A percentile compares a stretch with the other conserved stretches of the same genome.
These are phyloP conservation scores for Paxillus involutus DNA, from an alignment of 768 basidiomycete genomes.

Conservation along the genomic window DNA sequence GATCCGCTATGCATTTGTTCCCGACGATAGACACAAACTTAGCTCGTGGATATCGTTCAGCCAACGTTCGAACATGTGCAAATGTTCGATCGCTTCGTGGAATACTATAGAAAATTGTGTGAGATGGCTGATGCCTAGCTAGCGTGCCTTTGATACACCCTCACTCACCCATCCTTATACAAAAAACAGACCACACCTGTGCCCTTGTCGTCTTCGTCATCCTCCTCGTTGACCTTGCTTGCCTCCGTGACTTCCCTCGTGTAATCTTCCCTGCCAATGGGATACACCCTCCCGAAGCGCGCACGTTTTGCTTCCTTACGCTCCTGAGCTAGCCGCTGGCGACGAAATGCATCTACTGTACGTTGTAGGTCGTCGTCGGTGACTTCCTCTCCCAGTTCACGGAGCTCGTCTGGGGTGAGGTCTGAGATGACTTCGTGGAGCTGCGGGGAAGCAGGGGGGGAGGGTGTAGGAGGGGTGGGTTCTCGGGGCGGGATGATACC, in stretches of 20 bases:
- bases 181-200: conserved; percentile 94
- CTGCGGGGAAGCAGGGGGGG: conserved; percentile 75
- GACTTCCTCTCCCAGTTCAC: conserved; percentile 70
- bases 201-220: conserved; percentile 65
- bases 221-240: conserved; percentile 67
- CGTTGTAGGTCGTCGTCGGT: conserved; percentile 76
- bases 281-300: conserved; percentile 82
- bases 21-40: conserved; percentile 97
- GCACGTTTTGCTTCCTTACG: conserved; percentile 54
- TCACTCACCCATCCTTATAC: conserved; percentile 89
- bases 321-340: conserved; percentile 66
- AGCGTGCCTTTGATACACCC: not conserved
- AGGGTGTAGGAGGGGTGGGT: conserved; percentile 69
- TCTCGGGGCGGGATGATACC: conserved; percentile 84
- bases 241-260: conserved; percentile 94
- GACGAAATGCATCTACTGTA: conserved; percentile 62
- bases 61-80: conserved; percentile 67
- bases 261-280: conserved; percentile 92
- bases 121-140: not conserved
- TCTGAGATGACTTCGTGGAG: conserved; percentile 68
- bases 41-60: conserved; percentile 82
- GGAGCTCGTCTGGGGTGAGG: conserved; percentile 60
- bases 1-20: conserved; percentile 93
- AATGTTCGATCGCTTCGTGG: conserved; percentile 78
- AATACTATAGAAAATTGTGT: conserved; percentile 48